Base-by-base conservation (phyloP, 352 stramenopile genomes). In the Pythium phragmiticola region DNA sequence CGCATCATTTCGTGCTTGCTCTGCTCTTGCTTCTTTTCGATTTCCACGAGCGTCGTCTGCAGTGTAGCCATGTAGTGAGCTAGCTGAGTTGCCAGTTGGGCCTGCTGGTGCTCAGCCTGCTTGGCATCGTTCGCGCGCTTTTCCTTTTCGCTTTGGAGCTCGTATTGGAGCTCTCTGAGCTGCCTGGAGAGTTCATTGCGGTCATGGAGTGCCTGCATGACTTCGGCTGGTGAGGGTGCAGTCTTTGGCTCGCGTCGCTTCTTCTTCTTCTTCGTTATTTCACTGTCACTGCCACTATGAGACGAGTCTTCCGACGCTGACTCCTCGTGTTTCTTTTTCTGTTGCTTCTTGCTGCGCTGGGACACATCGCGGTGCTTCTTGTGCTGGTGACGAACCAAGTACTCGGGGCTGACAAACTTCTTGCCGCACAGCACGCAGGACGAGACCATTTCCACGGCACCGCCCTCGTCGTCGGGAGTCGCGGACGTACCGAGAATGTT, bases 361-460 rank as follows among this genome's bases (percentile, higher is more conserved):
- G 46, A 47, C 9, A 39, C 16, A 65, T 72, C 37, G 16, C 57
- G 19, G 37, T 92, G 85, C 17, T 88, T 86, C 49, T 75, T 73
- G 37, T 82, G 66, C 36, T 94, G 82, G 48, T 94, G 83, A 7
- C 74, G 82, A 4, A 92, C 49, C 21, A 94, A 68, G 57, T 90
- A 94, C 50, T 89, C 77, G 0, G 79, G 69, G 26, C 82, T 89
- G 3, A 94, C 53, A 56, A 94, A 94, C 23, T 76, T 78, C 63
- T 94, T 94, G 17, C 75, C 71, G 63, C 85, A 94, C 13, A 94
- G 43, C 0, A 91, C 78, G 46, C 85, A 92, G 8, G 71, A 50
- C 3, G 62, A 71, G 5, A 67, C 56, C 19, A 67, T 17, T 7
- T 58, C 54, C 7, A 60, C 62, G 3, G 72, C 65, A 11, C 65